These are phyloP conservation scores for Rhododendron simsii DNA, from an alignment of 148 eudicot species.

Conservation along the genomic window DNA sequence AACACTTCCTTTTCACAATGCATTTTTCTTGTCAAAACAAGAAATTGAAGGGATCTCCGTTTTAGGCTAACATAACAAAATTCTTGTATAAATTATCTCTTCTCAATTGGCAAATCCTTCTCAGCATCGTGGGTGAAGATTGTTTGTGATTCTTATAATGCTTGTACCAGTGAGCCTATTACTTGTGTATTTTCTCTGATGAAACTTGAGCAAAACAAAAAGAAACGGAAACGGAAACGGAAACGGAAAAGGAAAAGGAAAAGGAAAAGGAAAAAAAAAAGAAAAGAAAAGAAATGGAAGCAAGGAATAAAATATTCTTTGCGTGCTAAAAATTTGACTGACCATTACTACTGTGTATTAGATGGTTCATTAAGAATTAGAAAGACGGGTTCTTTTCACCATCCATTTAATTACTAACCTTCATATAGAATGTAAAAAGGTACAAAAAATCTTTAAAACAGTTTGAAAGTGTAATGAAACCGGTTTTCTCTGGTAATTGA, in stretches of 20 bases:
- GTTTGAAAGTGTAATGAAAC: neutral
- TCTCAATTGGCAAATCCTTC: neutral
- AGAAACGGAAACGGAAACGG: neutral
- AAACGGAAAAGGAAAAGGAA: neutral
- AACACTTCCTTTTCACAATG: neutral
- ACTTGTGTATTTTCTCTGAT: neutral
- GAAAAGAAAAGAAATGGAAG: neutral
- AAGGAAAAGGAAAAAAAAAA: neutral
- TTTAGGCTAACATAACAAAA: neutral
- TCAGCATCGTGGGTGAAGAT: neutral
- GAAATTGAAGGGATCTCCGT: neutral
- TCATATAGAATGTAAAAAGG: neutral
- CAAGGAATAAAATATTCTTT: neutral
- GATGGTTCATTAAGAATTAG: neutral
- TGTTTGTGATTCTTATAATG: neutral
- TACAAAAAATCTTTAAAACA: neutral
- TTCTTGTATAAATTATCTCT: neutral
- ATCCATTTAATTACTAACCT: neutral
- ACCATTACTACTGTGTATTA: neutral
- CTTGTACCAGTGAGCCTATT: neutral
- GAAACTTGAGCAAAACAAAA: neutral
- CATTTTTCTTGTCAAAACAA: neutral
- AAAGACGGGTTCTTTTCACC: neutral
- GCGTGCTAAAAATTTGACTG: neutral
- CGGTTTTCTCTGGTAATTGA: neutral